These are phyloP conservation scores for Neohortaea acidophila DNA, from an alignment of 495 filamentous ascomycete species.

Conservation along the genomic window DNA sequence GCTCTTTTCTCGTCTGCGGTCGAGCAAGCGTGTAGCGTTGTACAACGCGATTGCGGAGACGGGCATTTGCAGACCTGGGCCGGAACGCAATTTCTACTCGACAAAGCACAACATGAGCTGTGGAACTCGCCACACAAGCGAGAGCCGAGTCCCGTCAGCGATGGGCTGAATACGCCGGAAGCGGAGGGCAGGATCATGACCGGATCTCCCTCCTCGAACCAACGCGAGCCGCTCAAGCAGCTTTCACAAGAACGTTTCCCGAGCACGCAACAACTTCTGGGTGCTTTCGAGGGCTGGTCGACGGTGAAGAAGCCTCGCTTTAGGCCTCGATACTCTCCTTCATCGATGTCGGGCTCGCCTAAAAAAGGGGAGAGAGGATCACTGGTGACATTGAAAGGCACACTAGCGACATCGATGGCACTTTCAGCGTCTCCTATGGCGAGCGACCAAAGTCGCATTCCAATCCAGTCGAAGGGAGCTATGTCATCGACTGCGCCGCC, in stretches of 20 bases:
- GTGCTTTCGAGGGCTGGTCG: conserved; percentile 11
- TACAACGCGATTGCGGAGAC: not conserved
- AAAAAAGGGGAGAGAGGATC: not conserved
- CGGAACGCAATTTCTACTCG: conserved; percentile 10
- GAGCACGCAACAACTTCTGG: conserved; percentile 12
- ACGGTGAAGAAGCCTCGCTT: conserved; percentile 9
- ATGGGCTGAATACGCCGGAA: not conserved
- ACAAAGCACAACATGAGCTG: conserved; percentile 12
- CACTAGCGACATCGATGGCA: not conserved
- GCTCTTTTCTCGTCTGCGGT: not conserved
- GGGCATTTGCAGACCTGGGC: conserved; percentile 11
- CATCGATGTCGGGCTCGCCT: not conserved
- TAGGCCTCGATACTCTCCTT: not conserved
- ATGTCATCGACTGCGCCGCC: not conserved
- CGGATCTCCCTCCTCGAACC: not conserved
- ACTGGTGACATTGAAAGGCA: not conserved
- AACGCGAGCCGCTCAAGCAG: conserved; percentile 3
- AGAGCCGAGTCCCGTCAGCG: not conserved
- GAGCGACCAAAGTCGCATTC: not conserved
- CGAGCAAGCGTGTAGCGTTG: not conserved
- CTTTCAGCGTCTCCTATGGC: not conserved
- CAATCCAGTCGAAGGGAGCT: not conserved
- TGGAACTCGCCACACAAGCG: conserved; percentile 8
- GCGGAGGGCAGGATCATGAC: not conserved
- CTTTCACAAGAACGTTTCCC: conserved; percentile 8